A percentile compares a stretch with the other conserved stretches of the same genome.
These are phyloP conservation scores for Tuber borchii DNA, from an alignment of 495 filamentous ascomycete genomes.

Conservation along the genomic window DNA sequence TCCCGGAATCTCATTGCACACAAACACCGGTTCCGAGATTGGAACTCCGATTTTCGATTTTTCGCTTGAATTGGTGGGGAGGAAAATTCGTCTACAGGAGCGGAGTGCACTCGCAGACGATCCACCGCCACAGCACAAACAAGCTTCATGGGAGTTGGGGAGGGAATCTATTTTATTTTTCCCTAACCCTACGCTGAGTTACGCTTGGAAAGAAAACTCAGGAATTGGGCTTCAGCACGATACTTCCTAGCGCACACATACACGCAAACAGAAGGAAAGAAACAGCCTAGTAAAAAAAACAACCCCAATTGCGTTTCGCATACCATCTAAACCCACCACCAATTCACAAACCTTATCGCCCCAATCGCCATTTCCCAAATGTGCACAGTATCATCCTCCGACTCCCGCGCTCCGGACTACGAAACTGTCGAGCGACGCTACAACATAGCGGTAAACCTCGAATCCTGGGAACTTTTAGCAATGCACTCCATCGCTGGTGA, in stretches of 20 bases:
- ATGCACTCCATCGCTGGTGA: constrained; percentile 42
- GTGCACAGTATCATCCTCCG: constrained; percentile 36
- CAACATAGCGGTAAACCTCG: constrained; percentile 39
- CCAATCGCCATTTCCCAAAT: constrained; percentile 13
- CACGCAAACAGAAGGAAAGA: neutral
- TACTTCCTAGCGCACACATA: neutral
- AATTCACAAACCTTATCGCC: neutral
- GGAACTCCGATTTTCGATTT: neutral
- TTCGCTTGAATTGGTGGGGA: neutral
- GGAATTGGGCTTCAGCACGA: neutral
- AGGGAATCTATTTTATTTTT: neutral
- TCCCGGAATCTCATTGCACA: neutral
- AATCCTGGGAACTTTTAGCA: constrained; percentile 41
- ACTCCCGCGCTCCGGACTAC: constrained; percentile 37
- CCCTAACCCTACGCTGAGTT: neutral
- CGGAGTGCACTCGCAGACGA: neutral
- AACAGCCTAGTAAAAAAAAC: neutral
- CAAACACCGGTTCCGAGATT: neutral
- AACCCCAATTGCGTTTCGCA: neutral
- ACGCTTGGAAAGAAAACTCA: neutral
- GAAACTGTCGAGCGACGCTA: constrained; percentile 41
- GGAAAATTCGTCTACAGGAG: neutral
- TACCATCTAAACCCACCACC: neutral
- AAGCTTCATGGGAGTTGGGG: neutral
- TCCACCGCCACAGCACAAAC: neutral